Evolutionary conservation across 768 basidiomycete species (phyloP).

Genomic region (Dentipellis sp.): DNA sequence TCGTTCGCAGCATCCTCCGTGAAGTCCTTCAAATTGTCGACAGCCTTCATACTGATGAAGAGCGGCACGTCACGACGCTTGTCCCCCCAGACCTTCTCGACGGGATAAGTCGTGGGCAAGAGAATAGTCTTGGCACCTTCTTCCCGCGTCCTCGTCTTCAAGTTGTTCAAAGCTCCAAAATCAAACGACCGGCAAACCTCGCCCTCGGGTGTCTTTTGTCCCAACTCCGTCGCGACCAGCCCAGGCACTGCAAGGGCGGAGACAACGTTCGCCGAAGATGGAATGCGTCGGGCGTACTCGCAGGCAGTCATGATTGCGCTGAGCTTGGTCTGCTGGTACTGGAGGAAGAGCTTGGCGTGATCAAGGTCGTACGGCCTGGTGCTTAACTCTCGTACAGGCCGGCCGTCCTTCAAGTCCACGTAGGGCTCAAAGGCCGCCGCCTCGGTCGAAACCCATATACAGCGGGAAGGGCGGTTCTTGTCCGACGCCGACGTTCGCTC

Average conservation of each 20-base stretch:
- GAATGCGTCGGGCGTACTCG: neutral
- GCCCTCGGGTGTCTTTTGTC: neutral
- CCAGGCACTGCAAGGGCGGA: neutral
- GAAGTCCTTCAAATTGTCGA: neutral
- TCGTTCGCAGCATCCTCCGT: neutral
- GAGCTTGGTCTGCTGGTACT: neutral
- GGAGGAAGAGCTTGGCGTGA: neutral
- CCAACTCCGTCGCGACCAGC: neutral
- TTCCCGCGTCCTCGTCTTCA: neutral
- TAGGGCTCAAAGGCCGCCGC: neutral
- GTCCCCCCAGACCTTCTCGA: neutral
- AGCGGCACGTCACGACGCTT: neutral
- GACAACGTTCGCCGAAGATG: neutral
- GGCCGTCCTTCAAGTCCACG: neutral
- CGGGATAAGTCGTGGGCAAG: neutral
- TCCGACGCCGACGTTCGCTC: neutral
- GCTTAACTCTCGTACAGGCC: neutral
- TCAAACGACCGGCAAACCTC: neutral
- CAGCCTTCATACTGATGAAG: neutral
- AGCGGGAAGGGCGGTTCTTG: neutral
- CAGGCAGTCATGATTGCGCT: neutral
- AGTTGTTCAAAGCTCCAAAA: neutral
- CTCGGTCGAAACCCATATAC: neutral
- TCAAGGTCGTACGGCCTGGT: neutral
- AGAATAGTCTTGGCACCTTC: neutral